Conservation (phyloP, 2,329 filamentous ascomycete species). For the Botrytis pseudocinerea region DNA sequence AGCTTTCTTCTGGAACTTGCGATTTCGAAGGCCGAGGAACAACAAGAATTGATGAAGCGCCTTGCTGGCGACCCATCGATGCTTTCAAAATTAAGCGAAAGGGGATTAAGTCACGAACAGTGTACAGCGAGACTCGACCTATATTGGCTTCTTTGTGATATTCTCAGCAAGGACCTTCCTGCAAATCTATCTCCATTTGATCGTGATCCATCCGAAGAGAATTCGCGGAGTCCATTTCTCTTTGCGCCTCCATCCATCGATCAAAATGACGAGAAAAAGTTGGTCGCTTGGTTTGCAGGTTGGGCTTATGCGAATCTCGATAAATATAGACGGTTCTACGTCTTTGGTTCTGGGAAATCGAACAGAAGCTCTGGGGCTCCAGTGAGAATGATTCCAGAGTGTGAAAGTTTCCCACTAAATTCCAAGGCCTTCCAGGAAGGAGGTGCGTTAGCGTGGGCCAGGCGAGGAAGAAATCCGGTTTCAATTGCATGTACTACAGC, state of each 20-base stretch:
- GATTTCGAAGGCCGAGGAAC: constrained; percentile 35
- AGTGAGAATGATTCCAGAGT: background rate
- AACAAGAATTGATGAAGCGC: constrained; percentile 30
- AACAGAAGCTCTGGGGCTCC: background rate
- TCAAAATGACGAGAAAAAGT: constrained; percentile 60
- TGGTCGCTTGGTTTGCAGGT: constrained; percentile 63
- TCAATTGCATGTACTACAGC: background rate
- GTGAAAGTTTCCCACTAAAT: background rate
- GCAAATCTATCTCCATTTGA: constrained; percentile 22
- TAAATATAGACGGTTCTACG: constrained; percentile 54
- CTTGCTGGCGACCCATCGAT: constrained; percentile 33
- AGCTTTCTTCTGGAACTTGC: constrained; percentile 39
- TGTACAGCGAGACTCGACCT: constrained; percentile 34
- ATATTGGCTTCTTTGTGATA: constrained; percentile 27
- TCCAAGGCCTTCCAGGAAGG: constrained; percentile 2
- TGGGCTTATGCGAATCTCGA: constrained; percentile 55
- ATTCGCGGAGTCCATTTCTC: constrained; percentile 44
- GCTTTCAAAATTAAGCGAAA: constrained; percentile 32
- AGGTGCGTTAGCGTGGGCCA: constrained; percentile 4
- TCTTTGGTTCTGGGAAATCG: constrained; percentile 47
- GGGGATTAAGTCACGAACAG: constrained; percentile 32
- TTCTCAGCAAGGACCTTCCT: constrained; percentile 23
- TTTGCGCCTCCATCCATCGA: constrained; percentile 53
- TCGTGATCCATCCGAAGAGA: constrained; percentile 26
- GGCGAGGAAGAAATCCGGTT: background rate